These are phyloP conservation scores for Aspergillus amoenus DNA, from an alignment of 2,329 filamentous ascomycete genomes.

Conservation along the genomic window DNA sequence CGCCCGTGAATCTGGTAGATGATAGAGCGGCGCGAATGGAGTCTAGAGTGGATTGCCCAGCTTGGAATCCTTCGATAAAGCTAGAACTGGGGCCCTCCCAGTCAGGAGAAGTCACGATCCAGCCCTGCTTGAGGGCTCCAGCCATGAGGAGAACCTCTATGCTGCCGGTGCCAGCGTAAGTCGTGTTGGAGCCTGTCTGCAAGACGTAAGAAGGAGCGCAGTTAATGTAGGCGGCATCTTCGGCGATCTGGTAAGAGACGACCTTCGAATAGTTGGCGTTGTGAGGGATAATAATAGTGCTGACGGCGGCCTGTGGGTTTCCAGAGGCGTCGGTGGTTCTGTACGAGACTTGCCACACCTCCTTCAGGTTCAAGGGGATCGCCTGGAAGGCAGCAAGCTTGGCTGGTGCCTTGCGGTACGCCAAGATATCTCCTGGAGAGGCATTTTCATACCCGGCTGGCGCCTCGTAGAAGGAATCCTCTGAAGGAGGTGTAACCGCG, in stretches of 20 bases:
- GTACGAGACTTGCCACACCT: no score
- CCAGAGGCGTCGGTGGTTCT: neutral
- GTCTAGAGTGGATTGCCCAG: conserved; percentile 44
- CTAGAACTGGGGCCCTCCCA: conserved; percentile 42
- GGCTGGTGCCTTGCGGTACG: no score
- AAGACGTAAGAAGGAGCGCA: conserved; percentile 39
- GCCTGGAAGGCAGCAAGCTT: no score
- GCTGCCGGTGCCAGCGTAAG: neutral
- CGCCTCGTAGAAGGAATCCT: no score
- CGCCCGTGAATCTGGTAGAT: conserved; percentile 16
- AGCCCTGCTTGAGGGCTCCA: neutral
- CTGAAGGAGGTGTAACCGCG: no score
- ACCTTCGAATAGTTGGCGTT: conserved; percentile 25
- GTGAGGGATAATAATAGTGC: conserved; percentile 33
- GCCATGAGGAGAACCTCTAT: conserved; percentile 26
- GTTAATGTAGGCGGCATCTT: conserved; percentile 41
- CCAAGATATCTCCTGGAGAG: no score
- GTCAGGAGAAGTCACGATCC: conserved; percentile 25
- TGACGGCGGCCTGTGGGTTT: conserved; percentile 30
- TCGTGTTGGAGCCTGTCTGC: conserved; percentile 26
- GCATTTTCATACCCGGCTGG: no score
- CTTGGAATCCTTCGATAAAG: conserved; percentile 38
- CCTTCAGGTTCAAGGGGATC: no score
- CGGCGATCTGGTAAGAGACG: conserved; percentile 40
- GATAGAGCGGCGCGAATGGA: conserved; percentile 39